Evolutionary conservation across 495 filamentous ascomycete genomes (phyloP).

Genomic region (Xanthoparmelia taractica): DNA sequence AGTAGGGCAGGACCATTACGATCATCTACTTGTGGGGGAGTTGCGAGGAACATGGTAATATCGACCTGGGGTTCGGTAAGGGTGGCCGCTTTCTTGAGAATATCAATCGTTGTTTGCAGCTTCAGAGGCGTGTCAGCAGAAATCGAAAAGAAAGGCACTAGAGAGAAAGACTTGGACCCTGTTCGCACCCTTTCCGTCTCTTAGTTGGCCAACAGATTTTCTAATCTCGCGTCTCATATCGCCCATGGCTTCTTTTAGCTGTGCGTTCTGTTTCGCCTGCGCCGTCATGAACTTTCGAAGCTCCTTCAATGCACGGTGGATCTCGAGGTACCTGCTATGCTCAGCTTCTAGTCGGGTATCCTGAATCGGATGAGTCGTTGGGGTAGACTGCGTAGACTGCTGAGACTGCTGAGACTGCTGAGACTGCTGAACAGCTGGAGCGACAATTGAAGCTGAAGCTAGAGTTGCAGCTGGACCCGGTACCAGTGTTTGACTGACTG

Average conservation of each 20-base stretch:
- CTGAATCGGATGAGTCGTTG: conserved; percentile 14
- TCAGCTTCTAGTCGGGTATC: conserved; percentile 34
- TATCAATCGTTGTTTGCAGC: conserved; percentile 15
- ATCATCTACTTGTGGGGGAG: conserved; percentile 44
- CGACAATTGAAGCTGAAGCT: background rate
- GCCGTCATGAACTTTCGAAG: conserved; percentile 52
- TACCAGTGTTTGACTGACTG: background rate
- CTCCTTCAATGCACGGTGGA: conserved; percentile 67
- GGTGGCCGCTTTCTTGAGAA: conserved; percentile 15
- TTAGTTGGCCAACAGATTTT: conserved; percentile 68
- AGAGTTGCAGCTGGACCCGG: background rate
- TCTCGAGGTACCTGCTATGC: conserved; percentile 56
- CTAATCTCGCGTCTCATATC: conserved; percentile 66
- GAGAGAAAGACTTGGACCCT: conserved; percentile 43
- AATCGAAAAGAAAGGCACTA: conserved; percentile 20
- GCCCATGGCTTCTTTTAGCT: conserved; percentile 59
- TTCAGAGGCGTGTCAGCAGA: conserved; percentile 16
- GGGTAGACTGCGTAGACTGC: no score
- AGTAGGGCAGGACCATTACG: conserved; percentile 62
- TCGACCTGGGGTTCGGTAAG: conserved; percentile 51
- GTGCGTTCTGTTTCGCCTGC: conserved; percentile 41
- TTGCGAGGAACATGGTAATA: conserved; percentile 58
- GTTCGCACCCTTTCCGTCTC: conserved; percentile 55
- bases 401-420: no score
- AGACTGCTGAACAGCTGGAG: conserved; percentile 8